Base-by-base conservation (phyloP, 129 eudicot species). In the Escallonia herrerae region DNA sequence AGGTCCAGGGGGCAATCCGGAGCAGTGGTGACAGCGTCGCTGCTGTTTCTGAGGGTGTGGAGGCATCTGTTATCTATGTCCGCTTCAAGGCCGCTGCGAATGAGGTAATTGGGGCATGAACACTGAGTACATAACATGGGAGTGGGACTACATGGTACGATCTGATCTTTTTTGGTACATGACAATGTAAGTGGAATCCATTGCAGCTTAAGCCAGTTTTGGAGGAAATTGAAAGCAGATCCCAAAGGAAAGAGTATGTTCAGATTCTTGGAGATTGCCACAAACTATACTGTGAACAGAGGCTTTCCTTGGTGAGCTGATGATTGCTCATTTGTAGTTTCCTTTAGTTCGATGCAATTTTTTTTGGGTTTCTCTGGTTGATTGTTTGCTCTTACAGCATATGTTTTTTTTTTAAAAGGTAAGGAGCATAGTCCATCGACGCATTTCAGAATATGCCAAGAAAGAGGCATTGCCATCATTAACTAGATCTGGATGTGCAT, bases 51-150 rank as follows among this genome's bases (percentile, higher is more conserved):
- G 96, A 93, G 73, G 91, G 87, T 76, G 96, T 89, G 38, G 99
- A 93, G 77, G 91, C 99, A 53, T 93, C 99, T 67, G 72, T 86
- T 44, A 86, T 93, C 59, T 93, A 93, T 78, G 99, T 93, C 49
- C 91, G 99, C 50, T 93, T 93, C 72, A 89, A 93, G 78, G 96
- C 96, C 44, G 99, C 99, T 62, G 99, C 99, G 61, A 93, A 89
- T 80, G 99, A 93, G 99, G 99, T 86, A 77, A 69, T 53, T 51
- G 6, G 55, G 42, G 60, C 60, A 14, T 22, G 40, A 56, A 22
- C 15, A 56, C 8, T 2, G 12, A 56, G 5, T 7, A 12, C 46
- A 43, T 9, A 59, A 43, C 59, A 60, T 54, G 47, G 58, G n/a
- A 53, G 7, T 53, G 40, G 15, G 63, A 63, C 55, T 47, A 61